Evolutionary conservation across 108 stramenopile genomes (phyloP).

Genomic region (Nitzschia sp.): DNA sequence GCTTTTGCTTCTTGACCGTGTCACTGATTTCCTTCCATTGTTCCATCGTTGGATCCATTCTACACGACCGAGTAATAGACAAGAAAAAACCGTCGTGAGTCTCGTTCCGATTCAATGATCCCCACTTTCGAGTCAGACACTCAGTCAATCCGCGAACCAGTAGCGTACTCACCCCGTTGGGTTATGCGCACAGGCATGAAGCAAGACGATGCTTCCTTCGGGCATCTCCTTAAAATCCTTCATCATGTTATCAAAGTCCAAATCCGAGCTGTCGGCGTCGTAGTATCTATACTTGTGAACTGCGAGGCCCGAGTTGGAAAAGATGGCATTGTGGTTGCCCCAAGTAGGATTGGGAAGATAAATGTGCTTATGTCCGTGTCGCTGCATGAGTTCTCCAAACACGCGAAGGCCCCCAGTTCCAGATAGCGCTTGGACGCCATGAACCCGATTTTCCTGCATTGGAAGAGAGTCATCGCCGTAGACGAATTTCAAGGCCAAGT

Average conservation of each 20-base stretch:
- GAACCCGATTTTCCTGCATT: conserved; percentile 81
- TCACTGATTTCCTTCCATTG: conserved; percentile 95
- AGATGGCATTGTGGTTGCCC: conserved; percentile 98
- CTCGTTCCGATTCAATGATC: neutral
- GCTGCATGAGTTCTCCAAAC: conserved; percentile 83
- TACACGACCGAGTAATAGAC: conserved; percentile 19
- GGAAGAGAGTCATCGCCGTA: conserved; percentile 89
- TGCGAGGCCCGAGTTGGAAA: conserved; percentile 90
- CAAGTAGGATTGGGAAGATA: conserved; percentile 98
- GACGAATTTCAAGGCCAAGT: conserved; percentile 89
- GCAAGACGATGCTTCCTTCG: conserved; percentile 82
- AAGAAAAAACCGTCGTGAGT: too few relatives aligned
- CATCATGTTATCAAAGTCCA: conserved; percentile 90
- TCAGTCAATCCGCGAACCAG: neutral
- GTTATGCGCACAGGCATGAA: conserved; percentile 99
- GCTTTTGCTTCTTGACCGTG: conserved; percentile 72
- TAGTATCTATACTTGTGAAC: conserved; percentile 93
- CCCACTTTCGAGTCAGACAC: neutral
- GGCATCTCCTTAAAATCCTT: conserved; percentile 87
- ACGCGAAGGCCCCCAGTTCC: conserved; percentile 98
- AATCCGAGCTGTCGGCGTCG: conserved; percentile 65
- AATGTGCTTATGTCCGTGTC: conserved; percentile 84
- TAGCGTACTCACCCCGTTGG: conserved; percentile 89
- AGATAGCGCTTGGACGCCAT: conserved; percentile 94
- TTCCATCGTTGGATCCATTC: conserved; percentile 94